Evolutionary conservation across 176 grass and related monocot genomes (phyloP), one percentile per base, ranked within the genome.

Genomic region (Aegilops tauschii): DNA sequence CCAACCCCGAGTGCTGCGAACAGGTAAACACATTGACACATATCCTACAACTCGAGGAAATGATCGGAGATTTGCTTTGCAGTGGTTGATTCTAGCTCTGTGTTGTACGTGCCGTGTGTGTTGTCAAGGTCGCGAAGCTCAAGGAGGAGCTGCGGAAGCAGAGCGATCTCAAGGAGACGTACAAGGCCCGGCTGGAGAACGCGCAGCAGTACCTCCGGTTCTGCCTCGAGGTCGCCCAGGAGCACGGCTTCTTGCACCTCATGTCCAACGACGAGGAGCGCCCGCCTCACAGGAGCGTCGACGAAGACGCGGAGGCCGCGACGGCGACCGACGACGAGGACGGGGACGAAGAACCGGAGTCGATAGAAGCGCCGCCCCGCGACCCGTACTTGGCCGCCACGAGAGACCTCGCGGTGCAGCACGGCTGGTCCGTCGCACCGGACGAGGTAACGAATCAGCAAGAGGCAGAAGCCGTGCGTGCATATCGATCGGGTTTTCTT

Each of bases 191-290:
- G 37, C 75, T 95, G 20, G 90, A 95, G 79, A 88, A 83, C 74
- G 90, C 85, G 61, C 88, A 95, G 93, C 82, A 74, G 21, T 90
- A 94, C 36, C 84, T 94, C 67, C 61, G 93, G 62, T 86, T 86
- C 70, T 92, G 93, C 76, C 84, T 95, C 6, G 93, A 92, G 11
- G 70, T 86, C 61, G 85, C 90, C 52, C 85, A 90, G 90, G 73
- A 86, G 64, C 76, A 90, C 71, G 88, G 79, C 18, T 95, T 95
- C 90, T 27, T 95, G 83, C 85, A 86, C 88, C 85, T 81, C 82
- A 66, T 95, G 12, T 86, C 82, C 56, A 72, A 81, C 42, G 37
- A 64, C 67, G 62, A 4, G 23, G 54, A 4, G 30, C 18, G 10
- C 32, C 79, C 76, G 20, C 80, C 35, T 31, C 40, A 30, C 32